Evolutionary conservation across 306 rosid genomes (phyloP).

Genomic region (Morella rubra): DNA sequence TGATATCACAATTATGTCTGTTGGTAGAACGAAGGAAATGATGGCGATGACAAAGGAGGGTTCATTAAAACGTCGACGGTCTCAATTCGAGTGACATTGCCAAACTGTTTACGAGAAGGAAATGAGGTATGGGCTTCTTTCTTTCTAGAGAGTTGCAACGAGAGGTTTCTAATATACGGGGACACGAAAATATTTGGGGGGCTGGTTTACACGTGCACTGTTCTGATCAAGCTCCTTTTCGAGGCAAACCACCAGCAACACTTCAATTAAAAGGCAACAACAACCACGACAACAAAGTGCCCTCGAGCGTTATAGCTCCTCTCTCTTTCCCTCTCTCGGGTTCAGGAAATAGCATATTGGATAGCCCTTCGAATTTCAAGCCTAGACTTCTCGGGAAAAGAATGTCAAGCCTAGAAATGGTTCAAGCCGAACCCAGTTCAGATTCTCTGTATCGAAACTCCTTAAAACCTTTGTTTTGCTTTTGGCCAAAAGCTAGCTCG

Average conservation of each 20-base stretch:
- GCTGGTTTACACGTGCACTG: slow-evolving; percentile 79
- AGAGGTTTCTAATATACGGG: slow-evolving; percentile 4
- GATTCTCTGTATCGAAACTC: slow-evolving; percentile 26
- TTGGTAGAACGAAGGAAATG: not conserved
- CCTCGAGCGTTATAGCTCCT: slow-evolving; percentile 11
- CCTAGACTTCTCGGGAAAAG: slow-evolving; percentile 3
- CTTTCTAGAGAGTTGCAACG: slow-evolving; percentile 3
- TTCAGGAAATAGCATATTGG: slow-evolving; percentile 27
- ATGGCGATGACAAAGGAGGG: slow-evolving; percentile 1
- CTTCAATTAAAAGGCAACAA: slow-evolving; percentile 54
- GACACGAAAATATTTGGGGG: slow-evolving; percentile 44
- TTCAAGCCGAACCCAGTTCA: slow-evolving; percentile 3
- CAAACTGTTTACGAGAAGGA: not conserved
- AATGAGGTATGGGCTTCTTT: slow-evolving; percentile 5
- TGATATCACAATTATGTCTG: slow-evolving; percentile 7
- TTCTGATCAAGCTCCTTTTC: slow-evolving; percentile 78
- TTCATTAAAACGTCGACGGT: slow-evolving; percentile 9
- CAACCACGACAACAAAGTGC: slow-evolving; percentile 34
- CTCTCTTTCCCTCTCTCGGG: slow-evolving; percentile 19
- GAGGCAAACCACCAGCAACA: slow-evolving; percentile 50
- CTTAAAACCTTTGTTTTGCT: slow-evolving; percentile 5
- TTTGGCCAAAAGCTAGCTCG: slow-evolving; percentile 8
- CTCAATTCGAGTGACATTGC: slow-evolving; percentile 9
- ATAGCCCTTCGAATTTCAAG: slow-evolving; percentile 14
- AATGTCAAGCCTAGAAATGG: not conserved